A percentile compares a stretch with the other conserved stretches of the same genome.
Conservation (phyloP, 176 grass and related monocot species). For the Elaeis guineensis region DNA sequence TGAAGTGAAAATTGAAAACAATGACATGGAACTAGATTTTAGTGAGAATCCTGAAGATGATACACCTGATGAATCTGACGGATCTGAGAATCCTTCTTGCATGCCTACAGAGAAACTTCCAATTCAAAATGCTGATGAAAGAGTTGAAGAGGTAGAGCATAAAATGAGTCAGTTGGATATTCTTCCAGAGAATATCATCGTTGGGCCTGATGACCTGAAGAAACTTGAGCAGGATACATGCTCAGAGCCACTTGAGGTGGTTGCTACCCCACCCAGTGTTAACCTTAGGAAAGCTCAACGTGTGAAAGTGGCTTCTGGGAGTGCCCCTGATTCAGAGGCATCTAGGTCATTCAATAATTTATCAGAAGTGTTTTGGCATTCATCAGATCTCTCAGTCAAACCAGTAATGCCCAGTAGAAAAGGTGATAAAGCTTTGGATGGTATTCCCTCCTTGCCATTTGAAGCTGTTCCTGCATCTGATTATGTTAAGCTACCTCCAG, state of each 20-base stretch:
- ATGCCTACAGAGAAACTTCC: constrained; percentile 28
- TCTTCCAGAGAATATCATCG: constrained; percentile 37
- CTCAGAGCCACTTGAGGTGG: constrained; percentile 41
- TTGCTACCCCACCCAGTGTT: constrained; percentile 48
- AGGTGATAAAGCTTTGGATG: constrained; percentile 57
- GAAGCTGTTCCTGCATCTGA: constrained; percentile 56
- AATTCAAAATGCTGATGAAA: constrained; percentile 38
- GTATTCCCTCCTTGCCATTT: constrained; percentile 49
- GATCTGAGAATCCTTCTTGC: constrained; percentile 44
- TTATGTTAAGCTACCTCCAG: constrained; percentile 66
- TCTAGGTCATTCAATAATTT: constrained; percentile 24
- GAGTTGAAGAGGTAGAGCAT: constrained; percentile 37
- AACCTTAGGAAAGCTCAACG: constrained; percentile 55
- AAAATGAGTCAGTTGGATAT: constrained; percentile 48
- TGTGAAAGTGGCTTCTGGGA: constrained; percentile 42
- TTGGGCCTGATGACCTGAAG: constrained; percentile 28
- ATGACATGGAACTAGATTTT: constrained; percentile 97
- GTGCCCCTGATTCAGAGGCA: constrained; percentile 45
- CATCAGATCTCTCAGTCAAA: constrained; percentile 85
- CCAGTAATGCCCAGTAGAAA: constrained; percentile 94
- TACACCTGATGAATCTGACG: constrained; percentile 64
- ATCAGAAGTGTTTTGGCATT: constrained; percentile 80
- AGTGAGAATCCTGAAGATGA: constrained; percentile 82
- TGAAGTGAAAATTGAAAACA: constrained; percentile 78
- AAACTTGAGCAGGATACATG: constrained; percentile 41